These are phyloP conservation scores for Sporothrix curviconia DNA, from an alignment of 2,329 filamentous ascomycete genomes.

Conservation along the genomic window DNA sequence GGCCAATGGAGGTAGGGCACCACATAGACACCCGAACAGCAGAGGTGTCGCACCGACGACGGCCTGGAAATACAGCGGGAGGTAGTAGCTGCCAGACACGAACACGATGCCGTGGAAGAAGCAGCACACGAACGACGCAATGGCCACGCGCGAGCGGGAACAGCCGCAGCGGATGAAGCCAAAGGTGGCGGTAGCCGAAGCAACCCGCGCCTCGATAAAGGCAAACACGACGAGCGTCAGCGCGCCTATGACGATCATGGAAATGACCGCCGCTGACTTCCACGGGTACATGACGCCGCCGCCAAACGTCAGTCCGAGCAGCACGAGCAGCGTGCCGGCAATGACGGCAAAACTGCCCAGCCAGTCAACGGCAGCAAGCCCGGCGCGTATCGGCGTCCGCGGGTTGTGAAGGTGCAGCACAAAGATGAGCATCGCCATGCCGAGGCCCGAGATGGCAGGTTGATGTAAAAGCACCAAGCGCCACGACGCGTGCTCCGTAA, in stretches of 20 bases:
- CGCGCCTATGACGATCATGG: constrained; percentile 67
- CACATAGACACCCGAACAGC: constrained; percentile 66
- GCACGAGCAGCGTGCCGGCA: constrained; percentile 75
- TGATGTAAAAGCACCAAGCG: constrained; percentile 66
- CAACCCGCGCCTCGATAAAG: constrained; percentile 65
- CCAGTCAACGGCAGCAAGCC: constrained; percentile 59
- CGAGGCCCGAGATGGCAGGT: constrained; percentile 39
- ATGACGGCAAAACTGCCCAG: constrained; percentile 53
- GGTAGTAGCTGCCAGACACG: constrained; percentile 71
- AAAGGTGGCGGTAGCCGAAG: constrained; percentile 68
- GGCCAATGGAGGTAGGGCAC: constrained; percentile 61
- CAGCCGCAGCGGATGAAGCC: constrained; percentile 66
- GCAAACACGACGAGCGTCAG: constrained; percentile 59
- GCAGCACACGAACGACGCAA: constrained; percentile 58
- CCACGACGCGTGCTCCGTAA: constrained; percentile 54
- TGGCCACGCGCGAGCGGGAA: constrained; percentile 61
- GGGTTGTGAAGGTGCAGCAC: constrained; percentile 64
- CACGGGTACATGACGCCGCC: constrained; percentile 72
- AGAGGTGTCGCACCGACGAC: constrained; percentile 63
- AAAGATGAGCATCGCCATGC: constrained; percentile 47
- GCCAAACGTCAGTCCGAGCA: constrained; percentile 80
- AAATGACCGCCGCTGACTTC: constrained; percentile 67
- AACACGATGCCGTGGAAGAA: constrained; percentile 73
- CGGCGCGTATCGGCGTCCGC: constrained; percentile 53
- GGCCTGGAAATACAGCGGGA: constrained; percentile 80